These are phyloP conservation scores for Leucocoprinus birnbaumii DNA, from an alignment of 768 basidiomycete species.

Conservation along the genomic window DNA sequence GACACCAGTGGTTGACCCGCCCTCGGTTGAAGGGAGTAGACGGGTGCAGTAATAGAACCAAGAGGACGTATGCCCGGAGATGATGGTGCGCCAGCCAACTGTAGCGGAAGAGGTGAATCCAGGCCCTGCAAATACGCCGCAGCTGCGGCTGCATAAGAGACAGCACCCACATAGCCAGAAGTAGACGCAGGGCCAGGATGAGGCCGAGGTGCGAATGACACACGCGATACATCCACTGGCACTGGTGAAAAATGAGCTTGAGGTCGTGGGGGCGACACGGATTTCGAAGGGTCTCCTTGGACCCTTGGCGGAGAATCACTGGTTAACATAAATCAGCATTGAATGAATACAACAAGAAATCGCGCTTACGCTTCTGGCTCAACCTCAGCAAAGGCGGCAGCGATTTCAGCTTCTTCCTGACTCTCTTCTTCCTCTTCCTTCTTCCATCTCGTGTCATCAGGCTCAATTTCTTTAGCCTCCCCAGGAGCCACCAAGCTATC, in stretches of 20 bases:
- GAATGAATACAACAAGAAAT: too few species aligned
- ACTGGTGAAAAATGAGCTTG: neutral
- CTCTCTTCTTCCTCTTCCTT: slow-evolving; percentile 3
- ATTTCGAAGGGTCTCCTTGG: too few species aligned
- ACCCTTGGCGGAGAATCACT: too few species aligned
- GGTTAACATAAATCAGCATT: neutral
- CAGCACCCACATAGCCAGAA: neutral
- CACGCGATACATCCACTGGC: neutral
- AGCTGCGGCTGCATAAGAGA: neutral
- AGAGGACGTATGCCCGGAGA: neutral
- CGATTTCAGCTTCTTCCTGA: neutral
- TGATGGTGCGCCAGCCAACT: neutral
- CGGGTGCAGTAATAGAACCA: neutral
- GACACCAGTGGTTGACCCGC: neutral
- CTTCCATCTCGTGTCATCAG: neutral
- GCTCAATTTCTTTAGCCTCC: neutral
- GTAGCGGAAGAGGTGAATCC: neutral
- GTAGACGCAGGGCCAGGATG: neutral
- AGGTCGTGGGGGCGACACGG: too few species aligned
- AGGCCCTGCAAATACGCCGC: neutral
- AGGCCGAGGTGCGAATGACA: neutral
- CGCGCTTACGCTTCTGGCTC: neutral
- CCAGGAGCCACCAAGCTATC: slow-evolving; percentile 20
- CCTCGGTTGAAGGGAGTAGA: neutral
- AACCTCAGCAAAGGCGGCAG: too few species aligned